A percentile compares a stretch with the other conserved stretches of the same genome.
phyloP scores from a whole-genome alignment of 202 grass and related monocot species.

The Hordeum pubiflorum region DNA sequence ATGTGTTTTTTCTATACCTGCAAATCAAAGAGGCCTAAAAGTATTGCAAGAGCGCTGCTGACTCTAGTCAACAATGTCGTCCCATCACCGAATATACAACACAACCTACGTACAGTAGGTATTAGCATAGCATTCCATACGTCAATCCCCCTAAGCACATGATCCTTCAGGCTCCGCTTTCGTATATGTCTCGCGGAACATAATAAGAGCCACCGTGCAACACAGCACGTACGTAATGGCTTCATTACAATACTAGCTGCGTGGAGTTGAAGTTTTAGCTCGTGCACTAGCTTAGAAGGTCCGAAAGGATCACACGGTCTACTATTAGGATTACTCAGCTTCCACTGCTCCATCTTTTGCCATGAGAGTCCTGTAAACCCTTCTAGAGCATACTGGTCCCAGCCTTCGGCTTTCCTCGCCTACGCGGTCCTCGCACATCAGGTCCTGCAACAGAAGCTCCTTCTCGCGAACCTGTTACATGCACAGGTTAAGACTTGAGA shows the following conservation, averaged over 20 bases:
- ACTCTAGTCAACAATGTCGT: too few relatives aligned
- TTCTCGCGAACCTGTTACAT: constrained; percentile 56
- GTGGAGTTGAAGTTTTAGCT: neutral
- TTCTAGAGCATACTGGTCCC: constrained; percentile 56
- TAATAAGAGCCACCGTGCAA: neutral
- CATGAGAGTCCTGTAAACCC: constrained; percentile 67
- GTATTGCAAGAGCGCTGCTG: too few relatives aligned
- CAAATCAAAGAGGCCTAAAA: too few relatives aligned
- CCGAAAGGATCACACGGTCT: neutral
- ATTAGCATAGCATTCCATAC: neutral
- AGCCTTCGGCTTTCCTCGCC: constrained; percentile 52
- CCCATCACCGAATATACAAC: too few relatives aligned
- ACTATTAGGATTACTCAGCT: neutral
- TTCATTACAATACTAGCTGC: neutral
- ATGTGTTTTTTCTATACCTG: too few relatives aligned
- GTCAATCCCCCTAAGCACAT: too few relatives aligned
- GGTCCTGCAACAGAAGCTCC: constrained; percentile 65
- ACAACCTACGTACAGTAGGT: neutral
- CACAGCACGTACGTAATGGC: neutral
- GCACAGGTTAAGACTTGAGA: neutral
- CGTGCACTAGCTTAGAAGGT: neutral
- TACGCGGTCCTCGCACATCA: constrained; percentile 39
- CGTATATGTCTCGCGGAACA: neutral
- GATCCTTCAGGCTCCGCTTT: neutral
- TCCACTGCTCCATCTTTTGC: constrained; percentile 43